phyloP scores from a whole-genome alignment of 2,329 filamentous ascomycete genomes.

The Colletotrichum viniferum region DNA sequence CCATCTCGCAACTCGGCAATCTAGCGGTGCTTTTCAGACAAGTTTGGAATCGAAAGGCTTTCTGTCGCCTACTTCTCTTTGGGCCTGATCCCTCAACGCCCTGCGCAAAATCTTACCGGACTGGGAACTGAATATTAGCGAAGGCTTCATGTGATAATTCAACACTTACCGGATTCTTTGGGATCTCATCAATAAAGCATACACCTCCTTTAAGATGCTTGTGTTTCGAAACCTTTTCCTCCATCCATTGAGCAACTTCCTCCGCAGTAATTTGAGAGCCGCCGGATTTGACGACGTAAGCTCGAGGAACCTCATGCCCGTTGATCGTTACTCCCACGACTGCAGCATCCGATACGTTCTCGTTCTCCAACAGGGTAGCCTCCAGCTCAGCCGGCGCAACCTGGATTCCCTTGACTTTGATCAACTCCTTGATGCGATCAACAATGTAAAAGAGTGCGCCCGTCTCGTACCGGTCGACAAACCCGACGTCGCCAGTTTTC shows the following conservation, averaged over 20 bases:
- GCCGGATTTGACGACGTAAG: background rate
- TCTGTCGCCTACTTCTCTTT: background rate
- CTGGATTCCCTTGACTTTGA: background rate
- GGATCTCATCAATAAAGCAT: background rate
- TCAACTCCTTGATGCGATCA: background rate
- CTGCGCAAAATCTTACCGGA: background rate
- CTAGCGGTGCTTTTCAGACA: background rate
- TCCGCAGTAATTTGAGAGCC: background rate
- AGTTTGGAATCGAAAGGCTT: background rate
- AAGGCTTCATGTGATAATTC: background rate
- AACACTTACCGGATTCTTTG: background rate
- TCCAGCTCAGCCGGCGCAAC: background rate
- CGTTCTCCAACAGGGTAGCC: background rate
- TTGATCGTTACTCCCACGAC: background rate
- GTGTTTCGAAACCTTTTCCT: background rate
- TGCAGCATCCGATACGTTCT: background rate
- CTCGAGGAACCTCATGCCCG: background rate
- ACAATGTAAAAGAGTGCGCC: background rate
- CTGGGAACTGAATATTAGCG: background rate
- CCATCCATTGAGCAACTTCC: background rate
- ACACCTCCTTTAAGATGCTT: background rate
- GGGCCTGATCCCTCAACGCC: background rate
- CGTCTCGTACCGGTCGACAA: background rate
- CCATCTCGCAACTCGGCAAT: fast-evolving
- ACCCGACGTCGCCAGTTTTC: background rate